Conservation (phyloP, 495 filamentous ascomycete species). For the Aspergillus sparsus region DNA sequence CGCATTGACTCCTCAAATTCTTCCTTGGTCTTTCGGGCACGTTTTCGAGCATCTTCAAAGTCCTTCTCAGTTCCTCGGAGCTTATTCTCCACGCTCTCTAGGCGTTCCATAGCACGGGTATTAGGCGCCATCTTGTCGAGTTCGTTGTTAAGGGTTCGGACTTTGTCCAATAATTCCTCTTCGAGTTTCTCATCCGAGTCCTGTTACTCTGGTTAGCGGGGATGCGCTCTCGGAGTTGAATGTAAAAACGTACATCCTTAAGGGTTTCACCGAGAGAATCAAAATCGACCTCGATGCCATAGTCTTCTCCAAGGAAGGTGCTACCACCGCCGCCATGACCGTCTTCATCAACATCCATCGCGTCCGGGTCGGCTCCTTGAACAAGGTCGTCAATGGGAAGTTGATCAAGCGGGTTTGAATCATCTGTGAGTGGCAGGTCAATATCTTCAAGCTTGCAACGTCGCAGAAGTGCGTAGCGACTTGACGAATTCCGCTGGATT, state of each 20-base stretch:
- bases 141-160: constrained; percentile 69
- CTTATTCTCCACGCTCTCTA: constrained; percentile 79
- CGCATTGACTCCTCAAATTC: constrained; percentile 79
- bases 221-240: not conserved
- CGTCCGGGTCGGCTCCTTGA: constrained; percentile 67
- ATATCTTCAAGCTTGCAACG: constrained; percentile 94
- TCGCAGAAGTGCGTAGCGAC: constrained; percentile 78
- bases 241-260: constrained; percentile 60
- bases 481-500: constrained; percentile 78
- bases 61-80: constrained; percentile 84
- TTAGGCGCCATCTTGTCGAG: constrained; percentile 94
- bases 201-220: constrained; percentile 44
- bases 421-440: constrained; percentile 73
- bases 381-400: constrained; percentile 84
- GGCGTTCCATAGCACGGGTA: constrained; percentile 90
- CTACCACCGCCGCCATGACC: constrained; percentile 37
- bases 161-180: constrained; percentile 75
- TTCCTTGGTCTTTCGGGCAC: constrained; percentile 73
- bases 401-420: constrained; percentile 73
- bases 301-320: constrained; percentile 67
- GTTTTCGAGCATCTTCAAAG: constrained; percentile 77
- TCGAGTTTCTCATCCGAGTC: constrained; percentile 70
- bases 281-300: constrained; percentile 92
- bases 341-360: constrained; percentile 86
- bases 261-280: constrained; percentile 82